A percentile compares a stretch with the other conserved stretches of the same genome.
These are phyloP conservation scores for Skeletonema costatum DNA, from an alignment of 108 stramenopile species.

Conservation along the genomic window DNA sequence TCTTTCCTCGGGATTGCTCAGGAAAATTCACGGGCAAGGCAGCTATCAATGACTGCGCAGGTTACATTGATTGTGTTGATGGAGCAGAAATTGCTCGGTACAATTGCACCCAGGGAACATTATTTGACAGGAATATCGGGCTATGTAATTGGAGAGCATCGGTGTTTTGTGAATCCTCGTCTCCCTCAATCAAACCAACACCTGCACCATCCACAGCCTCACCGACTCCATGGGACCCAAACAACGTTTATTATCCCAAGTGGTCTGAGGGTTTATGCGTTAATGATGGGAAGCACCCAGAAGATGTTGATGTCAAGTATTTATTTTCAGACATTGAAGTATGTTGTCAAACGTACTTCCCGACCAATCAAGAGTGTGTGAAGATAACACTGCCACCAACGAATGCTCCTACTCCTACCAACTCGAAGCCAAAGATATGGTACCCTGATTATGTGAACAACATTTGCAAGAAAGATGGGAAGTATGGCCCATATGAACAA, in stretches of 20 bases:
- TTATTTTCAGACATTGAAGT: not conserved
- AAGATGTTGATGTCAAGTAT: not conserved
- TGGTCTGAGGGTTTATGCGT: constrained; percentile 14
- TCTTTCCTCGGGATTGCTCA: constrained; percentile 11
- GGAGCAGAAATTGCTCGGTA: not conserved
- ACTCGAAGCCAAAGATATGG: not conserved
- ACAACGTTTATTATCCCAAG: constrained; percentile 29
- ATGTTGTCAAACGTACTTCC: constrained; percentile 17
- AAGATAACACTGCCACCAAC: constrained; percentile 16
- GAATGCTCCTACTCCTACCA: not conserved
- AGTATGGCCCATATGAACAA: constrained; percentile 3
- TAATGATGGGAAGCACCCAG: constrained; percentile 27
- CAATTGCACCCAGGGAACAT: constrained; percentile 8
- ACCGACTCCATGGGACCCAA: constrained; percentile 18
- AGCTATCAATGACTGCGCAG: constrained; percentile 4
- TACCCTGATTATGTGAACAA: constrained; percentile 19
- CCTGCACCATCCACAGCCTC: not conserved
- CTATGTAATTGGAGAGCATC: constrained; percentile 18
- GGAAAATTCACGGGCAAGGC: constrained; percentile 5
- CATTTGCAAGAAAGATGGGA: constrained; percentile 18
- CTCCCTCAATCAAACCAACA: constrained; percentile 12
- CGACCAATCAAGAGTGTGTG: constrained; percentile 6
- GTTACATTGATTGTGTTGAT: constrained; percentile 18
- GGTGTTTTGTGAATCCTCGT: constrained; percentile 9
- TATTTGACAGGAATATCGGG: constrained; percentile 5